Evolutionary conservation across 2,329 filamentous ascomycete genomes (phyloP), one percentile per base, ranked within the genome.

Genomic region (Trichoderma gracile): DNA sequence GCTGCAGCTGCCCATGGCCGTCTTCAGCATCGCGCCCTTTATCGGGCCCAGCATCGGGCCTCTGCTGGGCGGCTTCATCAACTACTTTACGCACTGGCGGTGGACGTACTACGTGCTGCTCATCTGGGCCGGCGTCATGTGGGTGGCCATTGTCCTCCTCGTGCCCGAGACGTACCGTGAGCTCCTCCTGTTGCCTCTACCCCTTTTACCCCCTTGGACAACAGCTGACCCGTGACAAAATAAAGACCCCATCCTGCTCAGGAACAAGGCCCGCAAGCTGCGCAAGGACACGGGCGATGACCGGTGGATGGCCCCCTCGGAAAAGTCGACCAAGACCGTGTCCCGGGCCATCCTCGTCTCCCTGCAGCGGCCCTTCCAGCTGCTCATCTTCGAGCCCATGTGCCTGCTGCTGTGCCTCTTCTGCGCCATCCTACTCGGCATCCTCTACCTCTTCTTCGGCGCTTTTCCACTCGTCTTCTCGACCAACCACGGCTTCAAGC

Each of bases 401-500:
- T 91, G 89, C 66, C 80, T 95, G 64, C 87, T 87, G 69, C 86
- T 97, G 27, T 95, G 92, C 76, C 78, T 95, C 23, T 90, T 93
- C 70, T 91, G 91, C 0, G 92, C 92, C 45, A 86, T 97, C 61
- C 80, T 97, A n/a, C 81, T 97, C 8, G 93, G 93, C 5, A 89
- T 96, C 50, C 79, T 97, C 2, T 97, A 97, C 73, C 85, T 97
- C 45, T 96, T 96, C 80, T 96, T 96, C 74, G 92, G 92, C 21
- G 92, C 93, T 0, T 96, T 97, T 71, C 85, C 89, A 5, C 79
- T 96, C 50, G 87, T 97, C 17, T 97, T 97, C 72, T 75, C 81
- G 27, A 84, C 82, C 50, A 87, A 90, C 53, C 89, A 96, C 74
- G 87, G 85, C 21, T 93, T 97, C 78, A 86, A 86, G 60, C 79